These are phyloP conservation scores for Mitragyna speciosa DNA, from an alignment of 257 asterid species.

Conservation along the genomic window DNA sequence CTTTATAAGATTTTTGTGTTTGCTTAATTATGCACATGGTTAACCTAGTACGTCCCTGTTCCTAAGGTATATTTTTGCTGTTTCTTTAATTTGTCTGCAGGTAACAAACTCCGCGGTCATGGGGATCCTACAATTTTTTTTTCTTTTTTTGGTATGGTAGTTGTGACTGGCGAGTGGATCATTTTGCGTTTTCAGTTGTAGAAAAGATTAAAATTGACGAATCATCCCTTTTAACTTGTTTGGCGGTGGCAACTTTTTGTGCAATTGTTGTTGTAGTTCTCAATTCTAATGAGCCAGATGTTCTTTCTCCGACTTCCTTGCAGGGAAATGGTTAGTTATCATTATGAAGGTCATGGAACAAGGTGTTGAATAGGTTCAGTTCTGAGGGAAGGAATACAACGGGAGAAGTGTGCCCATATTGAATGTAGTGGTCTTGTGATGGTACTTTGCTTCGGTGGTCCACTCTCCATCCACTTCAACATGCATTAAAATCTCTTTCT, in stretches of 20 bases:
- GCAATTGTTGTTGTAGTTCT: neutral
- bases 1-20: neutral
- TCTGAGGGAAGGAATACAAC: conserved; percentile 12
- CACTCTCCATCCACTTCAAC: conserved; percentile 10
- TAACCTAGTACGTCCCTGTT: neutral
- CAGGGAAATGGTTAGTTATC: neutral
- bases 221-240: neutral
- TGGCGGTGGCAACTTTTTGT: neutral
- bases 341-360: conserved; percentile 8
- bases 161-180: neutral
- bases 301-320: neutral
- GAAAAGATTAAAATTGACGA: neutral
- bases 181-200: neutral
- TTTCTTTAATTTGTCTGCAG: conserved; percentile 15
- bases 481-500: neutral
- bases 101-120: neutral
- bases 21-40: conserved; percentile 10
- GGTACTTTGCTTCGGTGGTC: conserved; percentile 16
- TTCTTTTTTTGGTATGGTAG: neutral
- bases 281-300: neutral
- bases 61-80: too few species aligned
- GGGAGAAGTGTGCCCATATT: conserved; percentile 34
- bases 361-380: conserved; percentile 9
- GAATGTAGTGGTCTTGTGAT: conserved; percentile 15
- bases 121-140: neutral